These are phyloP conservation scores for Auriscalpium orientale DNA, from an alignment of 768 basidiomycete genomes.

Conservation along the genomic window DNA sequence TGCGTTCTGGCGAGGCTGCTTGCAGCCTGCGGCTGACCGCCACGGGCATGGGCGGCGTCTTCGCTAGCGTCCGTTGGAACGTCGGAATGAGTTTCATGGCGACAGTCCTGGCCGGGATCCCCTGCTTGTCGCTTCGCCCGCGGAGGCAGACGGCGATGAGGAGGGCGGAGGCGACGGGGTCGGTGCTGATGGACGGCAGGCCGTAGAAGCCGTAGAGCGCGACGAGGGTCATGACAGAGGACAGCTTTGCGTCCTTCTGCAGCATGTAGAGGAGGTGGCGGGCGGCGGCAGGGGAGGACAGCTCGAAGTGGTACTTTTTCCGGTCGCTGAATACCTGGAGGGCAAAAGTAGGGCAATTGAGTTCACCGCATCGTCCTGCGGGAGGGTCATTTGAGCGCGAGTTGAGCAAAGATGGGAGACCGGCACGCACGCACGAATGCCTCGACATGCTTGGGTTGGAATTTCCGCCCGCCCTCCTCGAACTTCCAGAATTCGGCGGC, in stretches of 20 bases:
- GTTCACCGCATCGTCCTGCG: conserved; percentile 55
- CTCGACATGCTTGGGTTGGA: conserved; percentile 2
- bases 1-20: conserved; percentile 21
- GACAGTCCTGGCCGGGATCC: conserved; percentile 28
- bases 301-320: conserved; percentile 48
- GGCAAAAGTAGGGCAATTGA: conserved; percentile 47
- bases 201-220: conserved; percentile 49
- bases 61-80: conserved; percentile 27
- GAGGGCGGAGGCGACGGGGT: conserved; percentile 50
- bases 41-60: conserved; percentile 10
- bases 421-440: conserved; percentile 12
- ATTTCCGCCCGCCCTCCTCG: conserved; percentile 5
- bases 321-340: conserved; percentile 56
- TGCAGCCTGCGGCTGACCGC: conserved; percentile 10
- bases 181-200: conserved; percentile 45
- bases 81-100: conserved; percentile 36
- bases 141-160: conserved; percentile 49
- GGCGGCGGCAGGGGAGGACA: conserved; percentile 41
- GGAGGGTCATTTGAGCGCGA: not conserved
- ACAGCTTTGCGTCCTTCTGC: conserved; percentile 37
- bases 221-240: conserved; percentile 40
- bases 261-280: conserved; percentile 53
- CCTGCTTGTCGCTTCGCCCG: conserved; percentile 20
- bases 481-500: conserved; percentile 8
- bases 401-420: not conserved